phyloP scores from a whole-genome alignment of 371 early-diverging fungal genomes.

The Mucor velutinosus region DNA sequence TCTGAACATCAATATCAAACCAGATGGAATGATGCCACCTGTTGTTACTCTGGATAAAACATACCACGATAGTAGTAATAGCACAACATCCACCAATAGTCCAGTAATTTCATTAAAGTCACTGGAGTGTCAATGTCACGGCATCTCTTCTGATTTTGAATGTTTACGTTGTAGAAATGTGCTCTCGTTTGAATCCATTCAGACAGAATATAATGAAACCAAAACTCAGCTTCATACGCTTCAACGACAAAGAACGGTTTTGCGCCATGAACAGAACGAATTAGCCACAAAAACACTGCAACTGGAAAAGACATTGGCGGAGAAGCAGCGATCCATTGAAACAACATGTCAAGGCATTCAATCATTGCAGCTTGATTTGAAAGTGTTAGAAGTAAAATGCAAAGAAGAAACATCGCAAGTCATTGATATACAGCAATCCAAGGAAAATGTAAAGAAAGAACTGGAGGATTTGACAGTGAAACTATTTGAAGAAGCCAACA shows the following conservation, averaged over 20 bases:
- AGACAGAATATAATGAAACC: background rate
- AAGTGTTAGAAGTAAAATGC: constrained; percentile 23
- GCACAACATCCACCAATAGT: constrained; percentile 21
- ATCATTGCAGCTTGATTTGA: constrained; percentile 25
- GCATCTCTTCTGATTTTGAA: background rate
- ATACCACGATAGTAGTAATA: constrained; percentile 14
- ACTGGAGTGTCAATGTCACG: constrained; percentile 12
- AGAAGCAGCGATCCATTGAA: constrained; percentile 4
- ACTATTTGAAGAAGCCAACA: constrained; percentile 84
- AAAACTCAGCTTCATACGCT: constrained; percentile 11
- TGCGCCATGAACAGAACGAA: constrained; percentile 3
- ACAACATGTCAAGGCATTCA: constrained; percentile 1
- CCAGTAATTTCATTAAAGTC: constrained; percentile 17
- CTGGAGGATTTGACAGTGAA: constrained; percentile 67
- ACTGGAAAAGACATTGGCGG: background rate
- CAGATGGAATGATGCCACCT: background rate
- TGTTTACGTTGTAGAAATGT: constrained; percentile 11
- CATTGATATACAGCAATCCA: constrained; percentile 63
- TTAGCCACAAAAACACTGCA: background rate
- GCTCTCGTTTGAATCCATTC: background rate
- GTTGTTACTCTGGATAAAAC: constrained; percentile 9
- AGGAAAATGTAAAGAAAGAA: constrained; percentile 66
- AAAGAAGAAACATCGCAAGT: constrained; percentile 63
- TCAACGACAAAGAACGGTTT: background rate
- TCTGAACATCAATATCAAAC: background rate